These are phyloP conservation scores for Candida methanosorbosa DNA, from an alignment of 805 yeast species.

Conservation along the genomic window DNA sequence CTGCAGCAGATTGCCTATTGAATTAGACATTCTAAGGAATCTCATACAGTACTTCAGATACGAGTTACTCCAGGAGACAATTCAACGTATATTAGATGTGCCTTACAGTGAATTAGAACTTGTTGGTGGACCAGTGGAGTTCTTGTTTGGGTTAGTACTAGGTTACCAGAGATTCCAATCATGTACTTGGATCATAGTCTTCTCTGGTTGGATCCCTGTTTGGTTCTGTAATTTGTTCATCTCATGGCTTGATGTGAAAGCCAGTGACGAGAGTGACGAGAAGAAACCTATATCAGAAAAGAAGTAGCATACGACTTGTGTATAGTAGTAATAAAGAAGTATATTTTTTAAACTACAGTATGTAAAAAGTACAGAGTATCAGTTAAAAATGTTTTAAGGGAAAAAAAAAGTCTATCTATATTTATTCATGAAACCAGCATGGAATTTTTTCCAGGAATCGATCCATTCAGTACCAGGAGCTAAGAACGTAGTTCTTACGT, in stretches of 20 bases:
- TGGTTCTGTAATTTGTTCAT: conserved; percentile 42
- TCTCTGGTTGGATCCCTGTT: conserved; percentile 74
- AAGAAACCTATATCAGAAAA: conserved; percentile 2
- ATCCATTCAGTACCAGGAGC: conserved; percentile 95
- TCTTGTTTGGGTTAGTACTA: conserved; percentile 44
- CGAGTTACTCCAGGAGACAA: conserved; percentile 9
- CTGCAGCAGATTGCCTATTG: conserved; percentile 12
- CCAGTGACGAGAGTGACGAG: conserved; percentile 6
- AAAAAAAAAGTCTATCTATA: conserved; percentile 25
- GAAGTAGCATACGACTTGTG: not conserved
- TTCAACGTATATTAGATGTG: conserved; percentile 7
- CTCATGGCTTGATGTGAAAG: conserved; percentile 14
- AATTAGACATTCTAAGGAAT: conserved; percentile 21
- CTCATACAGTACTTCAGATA: conserved; percentile 20
- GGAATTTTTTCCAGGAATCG: conserved; percentile 70
- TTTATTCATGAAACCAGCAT: conserved; percentile 54
- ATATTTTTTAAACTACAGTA: too few relatives aligned
- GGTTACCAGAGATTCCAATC: conserved; percentile 65
- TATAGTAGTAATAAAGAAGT: not conserved
- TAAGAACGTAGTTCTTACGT: conserved; percentile 91
- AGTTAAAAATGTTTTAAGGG: not conserved
- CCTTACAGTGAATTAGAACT: conserved; percentile 4
- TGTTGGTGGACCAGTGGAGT: conserved; percentile 25
- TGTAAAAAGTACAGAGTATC: not conserved
- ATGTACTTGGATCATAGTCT: conserved; percentile 78